Percentiles rank a stretch among this genome's conserved stretches.
Evolutionary conservation across 495 filamentous ascomycete genomes (phyloP).

Genomic region (Oleoguttula mirabilis): DNA sequence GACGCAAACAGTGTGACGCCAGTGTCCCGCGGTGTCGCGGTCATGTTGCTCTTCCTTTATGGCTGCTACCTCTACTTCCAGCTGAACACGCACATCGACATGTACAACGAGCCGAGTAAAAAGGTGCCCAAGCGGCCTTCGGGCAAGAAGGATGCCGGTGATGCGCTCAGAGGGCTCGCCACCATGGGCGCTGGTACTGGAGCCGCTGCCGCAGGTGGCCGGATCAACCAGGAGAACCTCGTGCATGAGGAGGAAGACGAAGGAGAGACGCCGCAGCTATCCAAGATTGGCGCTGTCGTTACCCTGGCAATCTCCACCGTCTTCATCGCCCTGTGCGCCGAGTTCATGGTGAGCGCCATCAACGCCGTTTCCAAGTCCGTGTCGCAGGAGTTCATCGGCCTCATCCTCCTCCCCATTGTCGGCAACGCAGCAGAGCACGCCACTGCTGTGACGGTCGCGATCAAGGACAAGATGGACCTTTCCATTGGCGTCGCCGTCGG

Average conservation of each 20-base stretch:
- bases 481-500: constrained; percentile 26
- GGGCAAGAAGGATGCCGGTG: constrained; percentile 41
- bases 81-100: constrained; percentile 41
- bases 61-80: constrained; percentile 25
- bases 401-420: constrained; percentile 28
- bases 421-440: constrained; percentile 27
- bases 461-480: constrained; percentile 29
- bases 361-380: constrained; percentile 44
- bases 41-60: constrained; percentile 25
- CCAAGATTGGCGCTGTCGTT: constrained; percentile 52
- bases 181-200: constrained; percentile 43
- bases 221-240: constrained; percentile 37
- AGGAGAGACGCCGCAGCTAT: constrained; percentile 61
- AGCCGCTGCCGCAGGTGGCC: constrained; percentile 32
- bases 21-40: constrained; percentile 22
- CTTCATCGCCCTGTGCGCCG: constrained; percentile 76
- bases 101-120: constrained; percentile 61
- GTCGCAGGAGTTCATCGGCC: constrained; percentile 24
- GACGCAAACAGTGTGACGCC: constrained; percentile 8
- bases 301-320: constrained; percentile 62
- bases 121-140: constrained; percentile 47
- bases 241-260: constrained; percentile 45
- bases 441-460: constrained; percentile 23
- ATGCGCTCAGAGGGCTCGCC: constrained; percentile 48
- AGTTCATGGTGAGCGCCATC: constrained; percentile 80